These are phyloP conservation scores for Leccinum insigne DNA, from an alignment of 1,284 basidiomycete genomes.

Conservation along the genomic window DNA sequence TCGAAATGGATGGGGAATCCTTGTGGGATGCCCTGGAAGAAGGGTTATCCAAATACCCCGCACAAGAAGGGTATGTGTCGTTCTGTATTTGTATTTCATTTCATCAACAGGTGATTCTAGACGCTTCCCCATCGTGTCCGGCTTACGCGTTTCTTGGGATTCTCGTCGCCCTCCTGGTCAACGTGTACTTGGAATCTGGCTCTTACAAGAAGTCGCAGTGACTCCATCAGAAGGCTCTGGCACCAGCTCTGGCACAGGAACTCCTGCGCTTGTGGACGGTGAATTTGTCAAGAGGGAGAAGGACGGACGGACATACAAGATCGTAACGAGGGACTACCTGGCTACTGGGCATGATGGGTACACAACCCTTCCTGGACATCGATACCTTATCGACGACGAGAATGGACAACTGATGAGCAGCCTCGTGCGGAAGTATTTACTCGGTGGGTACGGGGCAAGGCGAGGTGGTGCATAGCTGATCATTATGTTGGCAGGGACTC, in stretches of 20 bases:
- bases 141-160: slow-evolving; percentile 89
- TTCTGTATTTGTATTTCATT: neutral
- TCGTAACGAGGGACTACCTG: slow-evolving; percentile 80
- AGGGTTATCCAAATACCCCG: slow-evolving; percentile 79
- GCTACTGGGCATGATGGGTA: slow-evolving; percentile 85
- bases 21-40: slow-evolving; percentile 85
- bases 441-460: slow-evolving; percentile 53
- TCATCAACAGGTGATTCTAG: slow-evolving; percentile 39
- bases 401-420: slow-evolving; percentile 80
- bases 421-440: slow-evolving; percentile 83
- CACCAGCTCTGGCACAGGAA: slow-evolving; percentile 39
- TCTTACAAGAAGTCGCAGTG: slow-evolving; percentile 50
- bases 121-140: slow-evolving; percentile 87
- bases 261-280: slow-evolving; percentile 44
- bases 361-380: slow-evolving; percentile 61
- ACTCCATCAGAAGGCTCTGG: slow-evolving; percentile 38
- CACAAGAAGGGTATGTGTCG: slow-evolving; percentile 79
- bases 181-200: slow-evolving; percentile 73
- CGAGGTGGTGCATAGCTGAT: slow-evolving; percentile 1
- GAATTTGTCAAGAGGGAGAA: slow-evolving; percentile 56
- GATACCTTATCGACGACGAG: slow-evolving; percentile 84
- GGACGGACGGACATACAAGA: slow-evolving; percentile 64
- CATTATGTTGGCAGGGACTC: slow-evolving; percentile 47
- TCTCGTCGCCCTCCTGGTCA: slow-evolving; percentile 69
- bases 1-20: slow-evolving; percentile 80